Conservation (phyloP, 495 filamentous ascomycete genomes). For the Tuber indicum region DNA sequence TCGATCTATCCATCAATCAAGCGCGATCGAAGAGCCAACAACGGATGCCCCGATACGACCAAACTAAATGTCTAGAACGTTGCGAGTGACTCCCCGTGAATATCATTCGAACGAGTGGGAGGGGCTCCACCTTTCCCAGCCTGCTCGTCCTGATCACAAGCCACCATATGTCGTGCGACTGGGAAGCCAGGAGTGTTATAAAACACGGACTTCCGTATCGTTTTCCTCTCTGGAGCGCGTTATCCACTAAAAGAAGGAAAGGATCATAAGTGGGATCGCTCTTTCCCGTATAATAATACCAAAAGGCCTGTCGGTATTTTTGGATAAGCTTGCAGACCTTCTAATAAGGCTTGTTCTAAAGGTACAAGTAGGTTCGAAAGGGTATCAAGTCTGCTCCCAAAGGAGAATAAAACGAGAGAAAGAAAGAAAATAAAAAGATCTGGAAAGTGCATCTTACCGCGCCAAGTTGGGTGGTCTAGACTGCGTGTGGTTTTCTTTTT, state of each 20-base stretch:
- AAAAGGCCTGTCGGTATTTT: background rate
- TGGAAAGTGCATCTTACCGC: background rate
- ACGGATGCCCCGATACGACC: background rate
- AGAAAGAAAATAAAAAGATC: background rate
- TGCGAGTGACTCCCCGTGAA: background rate
- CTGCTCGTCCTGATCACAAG: background rate
- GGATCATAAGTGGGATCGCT: background rate
- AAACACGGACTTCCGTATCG: background rate
- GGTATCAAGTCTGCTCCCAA: background rate
- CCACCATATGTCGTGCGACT: background rate
- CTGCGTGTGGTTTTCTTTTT: background rate
- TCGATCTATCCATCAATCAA: background rate
- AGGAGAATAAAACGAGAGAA: background rate
- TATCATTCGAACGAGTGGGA: background rate
- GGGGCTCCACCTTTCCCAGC: background rate
- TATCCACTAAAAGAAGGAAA: background rate
- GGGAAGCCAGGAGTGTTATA: background rate
- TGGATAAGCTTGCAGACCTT: background rate
- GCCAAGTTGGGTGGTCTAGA: background rate
- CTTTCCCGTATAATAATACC: background rate
- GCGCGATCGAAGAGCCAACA: background rate
- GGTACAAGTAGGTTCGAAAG: background rate
- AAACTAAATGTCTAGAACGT: background rate
- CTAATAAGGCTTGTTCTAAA: background rate
- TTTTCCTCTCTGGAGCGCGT: background rate